Conservation (phyloP, 1,139 yeast genomes). For the Kodamaea anthophila region DNA sequence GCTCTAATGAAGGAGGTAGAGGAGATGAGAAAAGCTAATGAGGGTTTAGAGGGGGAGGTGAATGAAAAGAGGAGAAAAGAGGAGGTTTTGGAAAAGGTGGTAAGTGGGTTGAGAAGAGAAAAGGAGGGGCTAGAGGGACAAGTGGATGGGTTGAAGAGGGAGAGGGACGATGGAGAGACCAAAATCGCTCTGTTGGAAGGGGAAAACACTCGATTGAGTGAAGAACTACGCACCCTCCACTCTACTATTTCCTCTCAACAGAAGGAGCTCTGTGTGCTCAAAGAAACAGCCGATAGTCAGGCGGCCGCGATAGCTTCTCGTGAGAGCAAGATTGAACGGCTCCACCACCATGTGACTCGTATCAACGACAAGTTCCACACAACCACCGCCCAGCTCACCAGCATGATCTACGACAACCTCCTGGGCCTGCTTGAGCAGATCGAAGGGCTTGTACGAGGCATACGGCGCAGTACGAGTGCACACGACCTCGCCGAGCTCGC, state of each 20-base stretch:
- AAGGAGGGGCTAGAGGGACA: neutral
- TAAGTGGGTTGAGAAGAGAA: neutral
- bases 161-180: neutral
- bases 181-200: too few relatives aligned
- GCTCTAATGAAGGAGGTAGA: neutral
- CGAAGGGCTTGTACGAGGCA: conserved; percentile 4
- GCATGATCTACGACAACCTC: conserved; percentile 11
- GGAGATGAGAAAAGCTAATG: neutral
- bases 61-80: neutral
- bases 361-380: conserved; percentile 11
- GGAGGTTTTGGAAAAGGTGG: neutral
- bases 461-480: conserved; percentile 1
- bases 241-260: conserved; percentile 1
- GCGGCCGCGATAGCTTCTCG: conserved; percentile 6
- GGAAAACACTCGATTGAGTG: too few relatives aligned
- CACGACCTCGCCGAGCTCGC: conserved; percentile 7
- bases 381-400: conserved; percentile 12
- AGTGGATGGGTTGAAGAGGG: neutral
- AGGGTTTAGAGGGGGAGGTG: neutral
- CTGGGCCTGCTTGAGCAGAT: conserved; percentile 8
- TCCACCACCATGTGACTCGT: conserved; percentile 9
- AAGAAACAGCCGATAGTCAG: conserved; percentile 1
- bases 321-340: conserved; percentile 6
- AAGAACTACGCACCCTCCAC: too few relatives aligned
- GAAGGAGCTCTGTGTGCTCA: conserved; percentile 1